Percentiles rank a stretch among this genome's conserved stretches.
Conservation (phyloP, 164 flowering plant genomes). For the Nymphaea colorata region DNA sequence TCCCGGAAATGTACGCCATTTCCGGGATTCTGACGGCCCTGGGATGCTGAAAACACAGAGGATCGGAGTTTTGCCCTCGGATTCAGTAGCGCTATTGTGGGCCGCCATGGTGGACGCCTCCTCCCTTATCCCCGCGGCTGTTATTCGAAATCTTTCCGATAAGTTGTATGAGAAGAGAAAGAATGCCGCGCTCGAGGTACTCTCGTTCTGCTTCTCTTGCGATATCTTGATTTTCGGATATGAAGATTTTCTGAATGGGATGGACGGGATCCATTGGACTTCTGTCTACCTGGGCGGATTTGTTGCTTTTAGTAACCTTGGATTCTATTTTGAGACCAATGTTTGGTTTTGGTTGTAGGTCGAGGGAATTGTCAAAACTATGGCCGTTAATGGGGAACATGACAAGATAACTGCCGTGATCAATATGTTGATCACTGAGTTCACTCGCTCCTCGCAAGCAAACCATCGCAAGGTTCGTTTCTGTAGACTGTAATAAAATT, state of each 20-base stretch:
- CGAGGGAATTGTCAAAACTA: constrained; percentile 87
- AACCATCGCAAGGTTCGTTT: constrained; percentile 76
- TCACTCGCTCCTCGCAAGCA: constrained; percentile 67
- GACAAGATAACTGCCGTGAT: constrained; percentile 76
- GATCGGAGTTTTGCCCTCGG: not conserved
- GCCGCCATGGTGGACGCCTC: constrained; percentile 48
- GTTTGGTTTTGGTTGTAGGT: constrained; percentile 24
- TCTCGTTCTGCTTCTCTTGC: not conserved
- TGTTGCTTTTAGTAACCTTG: not conserved
- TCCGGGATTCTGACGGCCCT: not conserved
- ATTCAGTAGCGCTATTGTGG: not conserved
- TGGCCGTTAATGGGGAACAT: constrained; percentile 60
- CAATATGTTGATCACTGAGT: constrained; percentile 63
- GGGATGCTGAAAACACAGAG: not conserved
- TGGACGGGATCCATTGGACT: no score
- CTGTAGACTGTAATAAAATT: not conserved
- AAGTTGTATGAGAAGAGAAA: constrained; percentile 97
- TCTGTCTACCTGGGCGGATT: no score
- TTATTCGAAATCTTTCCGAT: constrained; percentile 75
- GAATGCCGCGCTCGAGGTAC: constrained; percentile 96
- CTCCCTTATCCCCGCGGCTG: constrained; percentile 54
- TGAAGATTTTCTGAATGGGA: no score
- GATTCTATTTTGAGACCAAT: not conserved
- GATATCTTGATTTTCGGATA: not conserved
- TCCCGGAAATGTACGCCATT: not conserved